Base-by-base conservation (phyloP, 2,329 filamentous ascomycete genomes). In the Domatiomyces globalis region DNA sequence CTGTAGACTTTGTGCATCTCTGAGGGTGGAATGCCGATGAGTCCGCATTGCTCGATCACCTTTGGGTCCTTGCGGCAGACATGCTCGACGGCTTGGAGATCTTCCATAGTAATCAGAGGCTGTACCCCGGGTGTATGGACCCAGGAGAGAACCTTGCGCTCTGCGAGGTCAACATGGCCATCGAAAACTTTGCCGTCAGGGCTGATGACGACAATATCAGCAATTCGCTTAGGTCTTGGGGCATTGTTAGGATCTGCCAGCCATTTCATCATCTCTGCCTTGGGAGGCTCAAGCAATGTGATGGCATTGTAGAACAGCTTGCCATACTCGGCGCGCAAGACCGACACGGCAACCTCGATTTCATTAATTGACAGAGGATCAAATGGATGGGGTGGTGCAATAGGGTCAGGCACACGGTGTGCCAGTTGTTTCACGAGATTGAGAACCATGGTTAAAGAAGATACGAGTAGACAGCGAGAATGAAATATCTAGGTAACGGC, bases 1-100 rank as follows among this genome's bases (percentile, higher is more conserved):
- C 88, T 94, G 72, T 94, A 95, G 46, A 95, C 86, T 69, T 95
- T 95, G 73, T 92, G 73, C 89, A 95, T 95, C 54, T 94, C 85
- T 59, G 85, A 76, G 51, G 75, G 76, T 10, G 86, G 79, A 54
- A 95, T 86, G 1, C 89, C 89, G 53, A 87, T 78, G 54, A 95
- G 77, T 5, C 77, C 78, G 63, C 89, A 95, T 67, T 95, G 88
- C 68, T 95, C 87, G 58, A 95, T 92, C 54, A 95, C 87, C 61
- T 84, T 85, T 12, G 85, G 79, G 63, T 95, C 87, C 60, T 80
- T 81, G 58, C 88, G 79, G 54, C 81, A 79, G 45, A 89, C 70
- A 51, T 77, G 74, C 68, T 95, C 89, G 1, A 94, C 88, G 51
- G 80, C 75, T 61, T 87, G 79, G 36, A 95, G 74, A 65, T 95